Percentiles rank a stretch among this genome's conserved stretches.
Conservation (phyloP, 306 rosid species). For the Sesbania bispinosa region DNA sequence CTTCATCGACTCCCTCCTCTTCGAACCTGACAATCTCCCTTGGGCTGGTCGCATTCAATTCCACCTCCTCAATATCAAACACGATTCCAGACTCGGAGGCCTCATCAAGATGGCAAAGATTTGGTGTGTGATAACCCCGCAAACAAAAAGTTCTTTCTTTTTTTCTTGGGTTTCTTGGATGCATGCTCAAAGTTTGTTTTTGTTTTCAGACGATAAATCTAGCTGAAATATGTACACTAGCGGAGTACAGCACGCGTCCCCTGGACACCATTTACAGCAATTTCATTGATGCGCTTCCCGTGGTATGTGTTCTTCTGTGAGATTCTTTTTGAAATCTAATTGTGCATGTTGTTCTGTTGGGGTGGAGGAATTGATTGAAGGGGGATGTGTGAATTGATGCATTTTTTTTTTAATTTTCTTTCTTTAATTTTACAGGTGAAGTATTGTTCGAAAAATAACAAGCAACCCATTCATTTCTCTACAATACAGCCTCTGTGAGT, state of each 20-base stretch:
- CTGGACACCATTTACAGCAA: conserved; percentile 95
- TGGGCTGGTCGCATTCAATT: conserved; percentile 86
- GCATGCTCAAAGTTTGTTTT: neutral
- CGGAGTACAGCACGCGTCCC: conserved; percentile 96
- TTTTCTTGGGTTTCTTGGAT: neutral
- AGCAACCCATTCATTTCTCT: conserved; percentile 93
- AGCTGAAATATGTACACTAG: conserved; percentile 97
- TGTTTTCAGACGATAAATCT: conserved; percentile 71
- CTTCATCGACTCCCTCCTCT: conserved; percentile 92
- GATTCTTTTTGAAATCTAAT: neutral
- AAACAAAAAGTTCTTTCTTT: neutral
- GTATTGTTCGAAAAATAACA: conserved; percentile 84
- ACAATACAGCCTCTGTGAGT: too few relatives aligned
- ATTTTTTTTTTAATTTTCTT: neutral
- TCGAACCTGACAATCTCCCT: conserved; percentile 66
- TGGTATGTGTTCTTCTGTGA: conserved; percentile 48
- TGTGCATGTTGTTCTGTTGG: neutral
- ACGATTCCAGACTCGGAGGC: conserved; percentile 89
- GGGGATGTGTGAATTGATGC: conserved; percentile 10
- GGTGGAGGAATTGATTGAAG: conserved; percentile 17
- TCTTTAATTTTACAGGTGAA: conserved; percentile 67
- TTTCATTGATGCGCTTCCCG: conserved; percentile 98
- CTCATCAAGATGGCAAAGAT: conserved; percentile 95
- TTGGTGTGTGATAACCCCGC: conserved; percentile 60
- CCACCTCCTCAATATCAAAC: conserved; percentile 93